phyloP scores from a whole-genome alignment of 2,329 filamentous ascomycete species.

The Eutypella sp. region DNA sequence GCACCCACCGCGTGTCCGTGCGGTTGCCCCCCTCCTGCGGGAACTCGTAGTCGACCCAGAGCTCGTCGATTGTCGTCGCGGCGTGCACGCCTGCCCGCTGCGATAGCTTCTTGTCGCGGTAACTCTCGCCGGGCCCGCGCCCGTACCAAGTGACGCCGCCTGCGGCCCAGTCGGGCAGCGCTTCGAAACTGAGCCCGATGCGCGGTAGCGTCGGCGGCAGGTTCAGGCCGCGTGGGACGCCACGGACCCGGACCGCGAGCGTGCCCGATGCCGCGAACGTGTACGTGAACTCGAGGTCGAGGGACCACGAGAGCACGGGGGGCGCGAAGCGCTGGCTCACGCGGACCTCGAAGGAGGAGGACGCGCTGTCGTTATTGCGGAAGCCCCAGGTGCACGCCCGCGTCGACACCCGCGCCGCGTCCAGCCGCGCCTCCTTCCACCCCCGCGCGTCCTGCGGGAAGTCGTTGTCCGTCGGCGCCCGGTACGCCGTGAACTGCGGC shows the following conservation, averaged over 20 bases:
- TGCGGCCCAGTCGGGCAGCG: conserved; percentile 19
- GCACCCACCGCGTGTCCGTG: conserved; percentile 58
- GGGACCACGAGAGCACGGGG: conserved; percentile 57
- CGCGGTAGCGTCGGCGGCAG: conserved; percentile 56
- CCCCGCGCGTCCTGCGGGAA: conserved; percentile 47
- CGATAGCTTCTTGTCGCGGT: conserved; percentile 60
- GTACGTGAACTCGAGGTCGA: conserved; percentile 48
- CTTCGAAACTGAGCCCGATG: conserved; percentile 51
- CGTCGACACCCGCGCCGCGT: conserved; percentile 27
- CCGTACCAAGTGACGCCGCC: conserved; percentile 54
- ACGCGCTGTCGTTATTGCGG: conserved; percentile 9
- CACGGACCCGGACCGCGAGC: conserved; percentile 45
- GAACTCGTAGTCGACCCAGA: conserved; percentile 61
- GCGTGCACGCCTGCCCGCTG: conserved; percentile 52
- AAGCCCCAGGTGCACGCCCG: too few relatives aligned
- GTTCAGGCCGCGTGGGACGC: conserved; percentile 41
- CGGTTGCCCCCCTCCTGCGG: conserved; percentile 64
- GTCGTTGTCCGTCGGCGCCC: conserved; percentile 63
- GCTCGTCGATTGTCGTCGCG: conserved; percentile 36
- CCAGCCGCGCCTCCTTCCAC: conserved; percentile 45
- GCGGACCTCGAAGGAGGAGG: conserved; percentile 30
- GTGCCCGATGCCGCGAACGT: conserved; percentile 42
- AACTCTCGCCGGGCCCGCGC: conserved; percentile 62
- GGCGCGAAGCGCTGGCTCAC: conserved; percentile 52
- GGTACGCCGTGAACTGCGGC: conserved; percentile 44